Evolutionary conservation across 805 yeast genomes (phyloP).

Genomic region (Saturnispora mendoncae): DNA sequence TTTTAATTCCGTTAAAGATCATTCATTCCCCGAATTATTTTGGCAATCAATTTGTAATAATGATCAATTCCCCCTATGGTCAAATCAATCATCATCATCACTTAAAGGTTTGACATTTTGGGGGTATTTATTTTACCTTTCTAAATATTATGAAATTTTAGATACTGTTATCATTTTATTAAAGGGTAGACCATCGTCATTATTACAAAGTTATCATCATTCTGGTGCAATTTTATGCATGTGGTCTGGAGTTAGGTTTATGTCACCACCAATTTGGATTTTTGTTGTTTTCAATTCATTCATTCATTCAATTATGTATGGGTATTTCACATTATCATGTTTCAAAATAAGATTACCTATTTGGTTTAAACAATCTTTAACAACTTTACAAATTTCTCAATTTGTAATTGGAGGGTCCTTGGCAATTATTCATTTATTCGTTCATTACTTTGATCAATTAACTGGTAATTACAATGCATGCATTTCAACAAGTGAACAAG

Average conservation of each 20-base stretch:
- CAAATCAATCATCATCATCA: conserved; percentile 19
- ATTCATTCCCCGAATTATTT: conserved; percentile 33
- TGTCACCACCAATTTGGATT: conserved; percentile 72
- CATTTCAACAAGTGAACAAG: conserved; percentile 49
- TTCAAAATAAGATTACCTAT: conserved; percentile 50
- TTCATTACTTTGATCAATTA: conserved; percentile 45
- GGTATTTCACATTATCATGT: conserved; percentile 55
- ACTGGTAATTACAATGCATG: conserved; percentile 39
- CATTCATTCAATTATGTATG: conserved; percentile 68
- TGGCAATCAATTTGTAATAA: conserved; percentile 49
- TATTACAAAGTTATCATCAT: conserved; percentile 68
- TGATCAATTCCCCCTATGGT: conserved; percentile 52
- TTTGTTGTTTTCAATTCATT: conserved; percentile 74
- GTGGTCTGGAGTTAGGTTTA: conserved; percentile 70
- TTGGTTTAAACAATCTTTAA: conserved; percentile 47
- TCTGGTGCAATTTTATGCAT: conserved; percentile 74
- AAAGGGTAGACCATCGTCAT: conserved; percentile 58
- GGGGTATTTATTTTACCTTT: conserved; percentile 60
- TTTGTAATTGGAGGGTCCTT: conserved; percentile 60
- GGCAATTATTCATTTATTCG: conserved; percentile 56
- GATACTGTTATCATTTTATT: conserved; percentile 60
- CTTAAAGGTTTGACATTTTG: conserved; percentile 42
- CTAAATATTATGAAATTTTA: conserved; percentile 63
- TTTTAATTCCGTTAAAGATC: conserved; percentile 15
- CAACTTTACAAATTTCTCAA: conserved; percentile 61